Base-by-base conservation (phyloP, 1,284 basidiomycete species). In the Rhodotorula glutinis region DNA sequence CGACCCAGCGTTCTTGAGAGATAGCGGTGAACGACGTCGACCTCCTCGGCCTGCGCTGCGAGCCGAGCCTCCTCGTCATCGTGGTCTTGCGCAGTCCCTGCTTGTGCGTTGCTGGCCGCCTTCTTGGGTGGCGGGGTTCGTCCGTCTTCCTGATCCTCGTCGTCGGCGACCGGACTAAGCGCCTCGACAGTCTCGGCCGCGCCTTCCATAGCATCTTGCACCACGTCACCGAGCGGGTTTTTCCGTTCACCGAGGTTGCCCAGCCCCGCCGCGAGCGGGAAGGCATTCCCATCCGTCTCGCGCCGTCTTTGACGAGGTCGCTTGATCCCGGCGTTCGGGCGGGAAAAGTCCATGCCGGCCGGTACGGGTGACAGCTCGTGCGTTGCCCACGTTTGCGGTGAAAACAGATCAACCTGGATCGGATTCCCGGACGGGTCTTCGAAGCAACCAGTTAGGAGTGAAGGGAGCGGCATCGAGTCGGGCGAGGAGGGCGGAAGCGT, bases 331-430 rank as follows among this genome's bases (percentile, higher is more conserved):
- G 27, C 25, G 38, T 11, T 29, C 14, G 58, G 58, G 11, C 19
- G 47, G 10, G 38, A 40, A 52, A 59, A 59, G 52, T 58, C 65
- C 53, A 74, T 59, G 9, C 63, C 58, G 11, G 53, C 60, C 16
- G 66, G 61, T 43, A 72, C 53, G 9, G 75, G 73, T 7, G 67
- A 71, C 1, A 76, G 38, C 23, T 62, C 67, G 30, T 72, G 69
- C 23, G 63, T 54, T 2, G 62, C 60, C 70, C 70, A 76, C 3
- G 59, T 51, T 17, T 57, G 41, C 2, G 72, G 61, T 33, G 68
- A 63, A 53, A 71, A 66, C 46, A 75, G 72, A 27, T 76, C 66
- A 51, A 74, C 40, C 14, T 62, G 62, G 29, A 70, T 57, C 8
- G 62, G 47, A 16, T 60, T 41, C 16, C 74, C 73, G 2, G 51